Percentiles rank a stretch among this genome's conserved stretches.
Evolutionary conservation across 768 basidiomycete genomes (phyloP).

Genomic region (Omphalotus guepiniiformis): DNA sequence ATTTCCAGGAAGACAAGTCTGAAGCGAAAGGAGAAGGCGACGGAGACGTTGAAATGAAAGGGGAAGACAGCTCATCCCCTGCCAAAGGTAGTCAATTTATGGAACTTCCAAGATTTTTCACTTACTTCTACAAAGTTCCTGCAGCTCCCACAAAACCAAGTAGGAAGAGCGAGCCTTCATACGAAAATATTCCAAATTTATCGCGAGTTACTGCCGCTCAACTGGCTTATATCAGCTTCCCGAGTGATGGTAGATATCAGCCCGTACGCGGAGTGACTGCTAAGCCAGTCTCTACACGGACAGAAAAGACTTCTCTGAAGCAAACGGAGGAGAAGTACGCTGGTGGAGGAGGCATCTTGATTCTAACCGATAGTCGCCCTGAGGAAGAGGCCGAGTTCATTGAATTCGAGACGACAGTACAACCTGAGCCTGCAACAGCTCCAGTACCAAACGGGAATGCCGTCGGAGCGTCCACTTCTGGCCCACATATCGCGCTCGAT

Average conservation of each 20-base stretch:
- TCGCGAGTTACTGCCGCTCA: conserved; percentile 91
- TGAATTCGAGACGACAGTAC: conserved; percentile 41
- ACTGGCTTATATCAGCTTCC: conserved; percentile 80
- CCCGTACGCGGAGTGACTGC: conserved; percentile 81
- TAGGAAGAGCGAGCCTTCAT: conserved; percentile 71
- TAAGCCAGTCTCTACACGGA: conserved; percentile 30
- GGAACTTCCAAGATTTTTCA: conserved; percentile 56
- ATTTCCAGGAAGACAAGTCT: conserved; percentile 48
- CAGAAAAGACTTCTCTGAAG: conserved; percentile 29
- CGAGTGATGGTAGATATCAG: conserved; percentile 72
- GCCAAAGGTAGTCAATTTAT: conserved; percentile 47
- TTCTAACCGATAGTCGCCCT: conserved; percentile 72
- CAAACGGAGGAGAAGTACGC: conserved; percentile 56
- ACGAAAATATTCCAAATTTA: conserved; percentile 79
- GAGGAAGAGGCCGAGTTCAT: conserved; percentile 74
- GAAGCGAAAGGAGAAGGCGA: conserved; percentile 51
- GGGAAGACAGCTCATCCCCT: conserved; percentile 46
- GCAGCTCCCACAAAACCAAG: conserved; percentile 37
- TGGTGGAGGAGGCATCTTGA: conserved; percentile 84
- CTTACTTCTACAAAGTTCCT: conserved; percentile 40
- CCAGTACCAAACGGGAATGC: conserved; percentile 29
- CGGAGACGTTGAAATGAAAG: conserved; percentile 77
- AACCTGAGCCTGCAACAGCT: conserved; percentile 22
- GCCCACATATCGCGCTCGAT: conserved; percentile 63
- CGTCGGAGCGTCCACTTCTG: conserved; percentile 28